Conservation (phyloP, 768 basidiomycete genomes). For the Phaffia australis region DNA sequence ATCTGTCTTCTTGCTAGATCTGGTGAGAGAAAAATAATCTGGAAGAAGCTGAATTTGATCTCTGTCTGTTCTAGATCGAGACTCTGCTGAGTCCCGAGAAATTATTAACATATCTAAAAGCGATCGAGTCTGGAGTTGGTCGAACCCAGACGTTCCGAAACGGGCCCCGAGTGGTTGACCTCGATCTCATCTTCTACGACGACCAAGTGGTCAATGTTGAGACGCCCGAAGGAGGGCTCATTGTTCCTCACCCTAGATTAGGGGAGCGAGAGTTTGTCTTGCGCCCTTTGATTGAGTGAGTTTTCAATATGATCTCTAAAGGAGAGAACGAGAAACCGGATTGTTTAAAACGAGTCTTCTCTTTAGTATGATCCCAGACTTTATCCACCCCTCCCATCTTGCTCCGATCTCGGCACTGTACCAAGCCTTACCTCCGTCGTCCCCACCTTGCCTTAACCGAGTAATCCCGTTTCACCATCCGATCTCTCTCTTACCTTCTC, state of each 20-base stretch:
- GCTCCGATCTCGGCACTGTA: conserved; percentile 28
- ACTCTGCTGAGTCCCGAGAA: conserved; percentile 54
- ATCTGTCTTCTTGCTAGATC: neutral
- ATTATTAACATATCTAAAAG: conserved; percentile 57
- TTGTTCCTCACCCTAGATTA: conserved; percentile 73
- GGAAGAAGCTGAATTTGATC: neutral
- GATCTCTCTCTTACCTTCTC: conserved; percentile 27
- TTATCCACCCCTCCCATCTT: conserved; percentile 12
- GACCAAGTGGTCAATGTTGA: conserved; percentile 49
- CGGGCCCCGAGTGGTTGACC: conserved; percentile 80
- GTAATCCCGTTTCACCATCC: conserved; percentile 31
- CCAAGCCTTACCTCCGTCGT: conserved; percentile 25
- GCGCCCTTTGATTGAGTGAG: conserved; percentile 75
- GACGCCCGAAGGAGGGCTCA: conserved; percentile 52
- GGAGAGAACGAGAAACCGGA: neutral
- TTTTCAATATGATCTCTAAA: neutral
- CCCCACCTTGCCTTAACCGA: conserved; percentile 18
- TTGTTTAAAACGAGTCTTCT: neutral
- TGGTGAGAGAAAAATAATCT: neutral
- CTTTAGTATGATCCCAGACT: conserved; percentile 57
- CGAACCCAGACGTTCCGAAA: conserved; percentile 66
- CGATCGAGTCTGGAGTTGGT: conserved; percentile 62
- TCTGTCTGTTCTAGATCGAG: conserved; percentile 49
- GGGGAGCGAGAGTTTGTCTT: conserved; percentile 85
- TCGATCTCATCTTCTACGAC: conserved; percentile 76